Conservation (phyloP, 2,329 filamentous ascomycete species). For the Cercospora berteroae region DNA sequence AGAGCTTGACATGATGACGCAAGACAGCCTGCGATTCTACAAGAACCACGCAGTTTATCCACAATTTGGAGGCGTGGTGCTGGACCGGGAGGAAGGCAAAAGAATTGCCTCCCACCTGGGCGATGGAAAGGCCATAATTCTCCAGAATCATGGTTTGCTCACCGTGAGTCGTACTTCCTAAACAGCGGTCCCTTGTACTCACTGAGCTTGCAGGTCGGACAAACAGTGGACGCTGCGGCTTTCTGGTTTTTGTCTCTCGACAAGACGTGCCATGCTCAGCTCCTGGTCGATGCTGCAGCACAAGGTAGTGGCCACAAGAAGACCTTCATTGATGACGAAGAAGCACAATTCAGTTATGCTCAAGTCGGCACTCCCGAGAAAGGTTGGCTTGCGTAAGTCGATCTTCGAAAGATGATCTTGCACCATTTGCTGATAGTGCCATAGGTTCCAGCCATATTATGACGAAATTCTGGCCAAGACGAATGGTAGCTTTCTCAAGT, state of each 20-base stretch:
- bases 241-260: conserved; percentile 49
- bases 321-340: conserved; percentile 43
- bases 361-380: conserved; percentile 51
- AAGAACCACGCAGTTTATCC: conserved; percentile 44
- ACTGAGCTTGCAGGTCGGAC: conserved; percentile 27
- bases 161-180: conserved; percentile 35
- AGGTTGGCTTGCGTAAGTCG: conserved; percentile 41
- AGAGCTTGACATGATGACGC: conserved; percentile 49
- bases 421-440: neutral
- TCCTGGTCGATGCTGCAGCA: conserved; percentile 46
- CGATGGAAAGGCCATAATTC: conserved; percentile 41
- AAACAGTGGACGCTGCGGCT: conserved; percentile 46
- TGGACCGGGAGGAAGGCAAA: conserved; percentile 45
- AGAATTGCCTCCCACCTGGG: conserved; percentile 44
- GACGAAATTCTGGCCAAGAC: conserved; percentile 55
- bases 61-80: conserved; percentile 48
- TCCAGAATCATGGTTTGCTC: conserved; percentile 49
- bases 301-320: conserved; percentile 42
- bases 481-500: conserved; percentile 50
- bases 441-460: conserved; percentile 52
- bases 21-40: conserved; percentile 48
- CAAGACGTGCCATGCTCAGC: conserved; percentile 48
- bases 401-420: conserved; percentile 43
- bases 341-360: conserved; percentile 42
- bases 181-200: neutral